Evolutionary conservation across 169 alveolate genomes (phyloP), one percentile per base, ranked within the genome.

Genomic region (Babesia ovata): DNA sequence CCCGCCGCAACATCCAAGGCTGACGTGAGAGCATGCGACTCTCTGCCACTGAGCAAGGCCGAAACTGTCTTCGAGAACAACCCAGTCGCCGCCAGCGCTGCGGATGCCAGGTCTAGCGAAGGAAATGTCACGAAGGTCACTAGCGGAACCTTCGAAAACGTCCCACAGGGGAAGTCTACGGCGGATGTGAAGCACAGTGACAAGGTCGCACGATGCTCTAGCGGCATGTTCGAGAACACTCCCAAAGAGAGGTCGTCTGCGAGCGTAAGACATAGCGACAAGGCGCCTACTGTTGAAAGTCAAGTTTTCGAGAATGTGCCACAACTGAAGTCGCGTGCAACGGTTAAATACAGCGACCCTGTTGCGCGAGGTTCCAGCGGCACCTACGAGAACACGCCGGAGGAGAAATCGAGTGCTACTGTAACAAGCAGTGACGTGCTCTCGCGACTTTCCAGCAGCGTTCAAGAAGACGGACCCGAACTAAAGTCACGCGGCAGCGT

Each of bases 21-120:
- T 4, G 42, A 36, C 16, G 59, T 14, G 45, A 26, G 70, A 9
- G 39, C 62, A 17, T 17, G 71, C 48, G 72, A 56, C n/a, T 8
- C 62, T 7, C 62, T 59, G n/a, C 59, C 70, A 6, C 19, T 39
- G 11, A 22, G 48, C 19, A 9, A 57, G 26, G 26, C 52, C 19
- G 81, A 71, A 24, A 17, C 56, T 4, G 77, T 83, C 16, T 83
- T 74, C 49, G 90, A 83, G 45, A 83, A 83, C 45, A 59, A 11
- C 21, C 90, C 90, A 1, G 73, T 49, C 29, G 61, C 76, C 17
- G 70, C 57, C 28, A 56, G 76, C 29, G 45, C 50, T 8, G 90
- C 90, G 16, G 79, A 83, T 50, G 85, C 69, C 28, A 75, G 81
- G 70, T 53, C 86, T 2, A 52, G 75, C 24, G 90, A 75, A 19